Evolutionary conservation across 129 eudicot species (phyloP).

Genomic region (Tagetes erecta): DNA sequence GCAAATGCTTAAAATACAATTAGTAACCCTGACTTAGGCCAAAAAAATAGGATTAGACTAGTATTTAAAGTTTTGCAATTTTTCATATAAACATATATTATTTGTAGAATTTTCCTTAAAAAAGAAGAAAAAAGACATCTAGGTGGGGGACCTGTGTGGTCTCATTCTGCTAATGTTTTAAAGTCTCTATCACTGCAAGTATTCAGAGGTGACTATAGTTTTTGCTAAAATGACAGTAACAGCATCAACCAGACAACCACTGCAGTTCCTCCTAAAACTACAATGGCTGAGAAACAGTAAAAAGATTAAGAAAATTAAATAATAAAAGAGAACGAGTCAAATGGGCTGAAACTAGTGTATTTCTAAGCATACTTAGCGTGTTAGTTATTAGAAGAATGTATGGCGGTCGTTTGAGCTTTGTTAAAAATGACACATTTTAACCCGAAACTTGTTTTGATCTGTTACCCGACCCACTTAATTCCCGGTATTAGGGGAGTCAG

Average conservation of each 20-base stretch:
- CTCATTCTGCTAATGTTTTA: constrained; percentile 30
- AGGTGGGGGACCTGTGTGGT: constrained; percentile 42
- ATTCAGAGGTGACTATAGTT: constrained; percentile 21
- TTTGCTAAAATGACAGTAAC: constrained; percentile 29
- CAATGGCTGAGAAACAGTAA: background rate
- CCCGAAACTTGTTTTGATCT: background rate
- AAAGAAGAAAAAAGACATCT: constrained; percentile 28
- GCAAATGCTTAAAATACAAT: background rate
- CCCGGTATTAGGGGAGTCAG: too few species aligned
- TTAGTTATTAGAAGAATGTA: background rate
- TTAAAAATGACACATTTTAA: constrained; percentile 5
- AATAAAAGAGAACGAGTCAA: background rate
- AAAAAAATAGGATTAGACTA: background rate
- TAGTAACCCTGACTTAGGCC: background rate
- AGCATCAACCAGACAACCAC: constrained; percentile 2
- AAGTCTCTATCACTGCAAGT: constrained; percentile 33
- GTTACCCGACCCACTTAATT: background rate
- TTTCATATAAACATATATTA: background rate
- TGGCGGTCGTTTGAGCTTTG: background rate
- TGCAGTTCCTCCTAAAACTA: constrained; percentile 9
- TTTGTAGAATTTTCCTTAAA: background rate
- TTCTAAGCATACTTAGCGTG: background rate
- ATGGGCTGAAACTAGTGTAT: background rate
- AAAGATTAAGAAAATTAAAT: background rate
- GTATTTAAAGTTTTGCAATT: background rate